These are phyloP conservation scores for Quercus engelmannii DNA, from an alignment of 306 rosid genomes.

Conservation along the genomic window DNA sequence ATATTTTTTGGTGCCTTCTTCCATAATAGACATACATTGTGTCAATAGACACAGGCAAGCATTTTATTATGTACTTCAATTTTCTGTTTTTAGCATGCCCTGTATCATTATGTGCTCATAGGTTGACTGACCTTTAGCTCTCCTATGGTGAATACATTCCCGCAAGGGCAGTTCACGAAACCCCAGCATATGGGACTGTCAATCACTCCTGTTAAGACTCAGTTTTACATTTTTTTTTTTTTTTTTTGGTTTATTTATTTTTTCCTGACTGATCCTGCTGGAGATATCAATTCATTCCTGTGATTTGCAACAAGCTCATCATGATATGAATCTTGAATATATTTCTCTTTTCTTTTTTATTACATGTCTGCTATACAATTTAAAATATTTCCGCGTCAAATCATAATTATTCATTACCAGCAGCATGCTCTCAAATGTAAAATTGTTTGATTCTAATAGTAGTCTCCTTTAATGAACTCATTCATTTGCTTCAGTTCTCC, in stretches of 20 bases:
- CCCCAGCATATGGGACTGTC: too few species aligned
- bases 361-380: background rate
- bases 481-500: conserved; percentile 72
- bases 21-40: background rate
- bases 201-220: too few species aligned
- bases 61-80: background rate
- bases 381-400: background rate
- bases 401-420: background rate
- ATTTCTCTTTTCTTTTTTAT: background rate
- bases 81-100: background rate
- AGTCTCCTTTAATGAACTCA: conserved; percentile 69
- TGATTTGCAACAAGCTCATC: background rate
- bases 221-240: background rate
- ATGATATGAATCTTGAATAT: background rate
- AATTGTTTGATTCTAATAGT: conserved; percentile 32
- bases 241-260: background rate
- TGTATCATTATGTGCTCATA: background rate
- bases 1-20: background rate
- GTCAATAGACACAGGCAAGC: background rate
- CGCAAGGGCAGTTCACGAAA: too few species aligned
- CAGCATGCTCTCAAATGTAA: background rate
- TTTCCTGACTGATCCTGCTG: background rate
- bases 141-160: too few species aligned
- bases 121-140: background rate
- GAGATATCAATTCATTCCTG: too few species aligned